Percentiles rank a stretch among this genome's conserved stretches.
Conservation (phyloP, 108 stramenopile genomes). For the Aurantiochytrium sp. region DNA sequence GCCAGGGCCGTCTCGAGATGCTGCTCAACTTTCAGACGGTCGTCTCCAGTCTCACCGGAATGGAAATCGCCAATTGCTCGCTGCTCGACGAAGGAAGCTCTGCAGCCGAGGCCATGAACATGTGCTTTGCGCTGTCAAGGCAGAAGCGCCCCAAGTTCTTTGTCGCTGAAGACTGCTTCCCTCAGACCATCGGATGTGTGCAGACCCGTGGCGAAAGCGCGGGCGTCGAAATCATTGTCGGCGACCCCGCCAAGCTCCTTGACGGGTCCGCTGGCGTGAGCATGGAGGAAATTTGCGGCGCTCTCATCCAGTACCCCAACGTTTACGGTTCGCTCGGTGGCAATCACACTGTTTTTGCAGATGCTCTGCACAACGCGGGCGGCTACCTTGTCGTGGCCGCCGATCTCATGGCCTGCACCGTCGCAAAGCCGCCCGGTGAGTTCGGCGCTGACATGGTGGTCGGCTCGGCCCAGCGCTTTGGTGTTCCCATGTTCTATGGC, state of each 20-base stretch:
- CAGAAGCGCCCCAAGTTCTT: constrained; percentile 84
- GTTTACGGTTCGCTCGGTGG: constrained; percentile 75
- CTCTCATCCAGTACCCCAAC: constrained; percentile 95
- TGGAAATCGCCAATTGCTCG: constrained; percentile 88
- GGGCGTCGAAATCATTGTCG: constrained; percentile 81
- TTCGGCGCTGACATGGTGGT: constrained; percentile 97
- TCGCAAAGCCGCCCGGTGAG: constrained; percentile 74
- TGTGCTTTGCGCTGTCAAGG: constrained; percentile 60
- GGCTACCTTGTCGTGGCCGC: constrained; percentile 86
- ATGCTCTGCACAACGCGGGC: constrained; percentile 54
- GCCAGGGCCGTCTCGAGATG: constrained; percentile 96
- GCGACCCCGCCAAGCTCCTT: constrained; percentile 41
- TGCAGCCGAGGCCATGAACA: constrained; percentile 96
- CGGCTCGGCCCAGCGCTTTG: constrained; percentile 93
- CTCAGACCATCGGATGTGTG: constrained; percentile 86
- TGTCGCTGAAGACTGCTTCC: constrained; percentile 81
- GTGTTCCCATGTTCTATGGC: constrained; percentile 98
- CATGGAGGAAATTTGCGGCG: constrained; percentile 73
- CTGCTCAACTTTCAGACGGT: constrained; percentile 98
- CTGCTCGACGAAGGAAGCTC: constrained; percentile 92
- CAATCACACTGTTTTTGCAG: background rate
- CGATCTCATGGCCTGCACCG: constrained; percentile 85
- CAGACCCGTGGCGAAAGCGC: constrained; percentile 80
- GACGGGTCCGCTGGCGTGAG: constrained; percentile 32
- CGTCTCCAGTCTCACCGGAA: constrained; percentile 91